phyloP scores from a whole-genome alignment of 192 early-diverging fungal species.

The Podochytrium sp. region DNA sequence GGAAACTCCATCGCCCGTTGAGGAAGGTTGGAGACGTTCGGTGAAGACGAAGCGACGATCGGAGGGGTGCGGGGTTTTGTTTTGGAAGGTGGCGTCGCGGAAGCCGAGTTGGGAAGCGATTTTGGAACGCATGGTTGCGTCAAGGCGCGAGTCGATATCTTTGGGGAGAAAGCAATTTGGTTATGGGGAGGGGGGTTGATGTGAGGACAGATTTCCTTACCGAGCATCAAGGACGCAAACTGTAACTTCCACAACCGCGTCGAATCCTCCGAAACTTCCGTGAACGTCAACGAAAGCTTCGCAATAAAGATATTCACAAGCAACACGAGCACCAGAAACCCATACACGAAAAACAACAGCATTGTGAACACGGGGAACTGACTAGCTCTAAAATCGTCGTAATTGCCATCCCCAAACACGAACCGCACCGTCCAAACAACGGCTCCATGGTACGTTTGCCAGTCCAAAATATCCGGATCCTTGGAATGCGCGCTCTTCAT shows the following conservation, averaged over 20 bases:
- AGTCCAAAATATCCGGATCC: conserved; percentile 5
- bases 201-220: neutral
- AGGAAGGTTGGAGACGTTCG: neutral
- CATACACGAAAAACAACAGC: conserved; percentile 8
- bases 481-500: conserved; percentile 6
- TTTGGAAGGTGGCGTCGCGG: neutral
- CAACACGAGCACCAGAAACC: conserved; percentile 6
- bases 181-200: neutral
- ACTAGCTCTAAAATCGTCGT: neutral
- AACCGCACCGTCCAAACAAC: conserved; percentile 17
- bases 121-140: too few species aligned
- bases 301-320: conserved; percentile 31
- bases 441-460: conserved; percentile 2
- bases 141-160: neutral
- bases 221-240: conserved; percentile 27
- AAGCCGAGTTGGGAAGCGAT: neutral
- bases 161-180: neutral
- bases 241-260: conserved; percentile 2
- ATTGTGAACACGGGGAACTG: conserved; percentile 8
- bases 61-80: neutral
- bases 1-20: neutral
- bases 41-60: neutral
- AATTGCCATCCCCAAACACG: conserved; percentile 5
- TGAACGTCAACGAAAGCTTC: conserved; percentile 11
- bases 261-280: neutral